Base-by-base conservation (phyloP, 2,329 filamentous ascomycete species). In the Botrytis galanthina region DNA sequence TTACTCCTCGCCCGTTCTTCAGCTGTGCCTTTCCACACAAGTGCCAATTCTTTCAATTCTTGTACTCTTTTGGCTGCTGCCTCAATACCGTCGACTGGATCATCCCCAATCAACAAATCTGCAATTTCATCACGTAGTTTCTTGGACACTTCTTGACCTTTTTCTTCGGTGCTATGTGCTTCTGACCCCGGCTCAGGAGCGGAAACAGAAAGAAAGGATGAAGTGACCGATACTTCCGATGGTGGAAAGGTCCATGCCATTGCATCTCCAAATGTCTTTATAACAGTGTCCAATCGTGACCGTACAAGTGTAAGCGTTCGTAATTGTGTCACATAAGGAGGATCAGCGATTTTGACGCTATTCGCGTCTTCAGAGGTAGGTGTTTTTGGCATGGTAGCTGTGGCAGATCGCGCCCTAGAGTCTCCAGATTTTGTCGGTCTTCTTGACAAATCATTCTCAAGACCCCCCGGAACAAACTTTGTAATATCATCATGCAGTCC, bases 161-260 rank as follows among this genome's bases (percentile, higher is more conserved):
- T 96, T 77, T 96, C 93, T 81, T 98, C 95, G 26, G 90, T 92
- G 78, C 89, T 92, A 75, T 92, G 87, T 77, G 87, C 86, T 77
- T 87, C 87, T 73, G 83, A 87, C 29, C 90, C 91, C 0, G 90
- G 88, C 72, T 95, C 93, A 0, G 95, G 95, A 0, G 92, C 93
- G 0, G 95, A 97, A 20, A 98, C 94, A 9, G 93, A 97, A 64
- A 98, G 90, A 79, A 98, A 94, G 0, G 93, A 94, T 0, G 93
- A 95, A 63, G 91, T 89, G 73, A 97, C 89, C 0, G 93, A 95
- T 20, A 95, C 84, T 80, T 97, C 94, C 0, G 93, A 97, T 0
- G 95, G 95, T 0, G 95, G 93, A 68, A 98, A 90, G 1, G 93
- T 92, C 87, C 97, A 98, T 78, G 97, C 92, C 93, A 98, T 97